Percentiles rank a stretch among this genome's conserved stretches.
These are phyloP conservation scores for Hydnum rufescens DNA, from an alignment of 768 basidiomycete species.

Conservation along the genomic window DNA sequence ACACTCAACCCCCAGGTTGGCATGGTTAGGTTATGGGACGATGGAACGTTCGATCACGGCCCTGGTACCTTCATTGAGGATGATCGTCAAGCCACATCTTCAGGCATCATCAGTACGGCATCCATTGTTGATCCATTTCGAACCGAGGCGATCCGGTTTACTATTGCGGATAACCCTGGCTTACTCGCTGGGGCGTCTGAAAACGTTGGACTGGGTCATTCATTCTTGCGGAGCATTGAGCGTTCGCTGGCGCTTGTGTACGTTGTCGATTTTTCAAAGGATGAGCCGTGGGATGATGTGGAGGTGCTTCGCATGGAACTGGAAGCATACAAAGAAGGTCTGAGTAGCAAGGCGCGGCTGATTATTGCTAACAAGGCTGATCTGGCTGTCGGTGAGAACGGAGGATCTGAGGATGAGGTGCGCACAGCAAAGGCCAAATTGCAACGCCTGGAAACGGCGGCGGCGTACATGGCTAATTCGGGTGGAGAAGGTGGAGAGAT, in stretches of 20 bases:
- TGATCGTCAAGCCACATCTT: slow-evolving; percentile 2
- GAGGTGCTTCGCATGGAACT: slow-evolving; percentile 57
- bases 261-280: slow-evolving; percentile 69
- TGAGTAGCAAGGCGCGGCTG: slow-evolving; percentile 56
- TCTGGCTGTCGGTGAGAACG: slow-evolving; percentile 27
- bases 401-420: slow-evolving; percentile 22
- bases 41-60: slow-evolving; percentile 48
- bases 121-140: slow-evolving; percentile 10
- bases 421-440: slow-evolving; percentile 38
- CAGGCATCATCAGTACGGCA: slow-evolving; percentile 12
- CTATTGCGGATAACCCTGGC: slow-evolving; percentile 93
- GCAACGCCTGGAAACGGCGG: slow-evolving; percentile 29
- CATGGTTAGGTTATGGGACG: slow-evolving; percentile 64
- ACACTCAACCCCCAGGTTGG: slow-evolving; percentile 89
- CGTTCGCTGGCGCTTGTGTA: slow-evolving; percentile 78
- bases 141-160: slow-evolving; percentile 70
- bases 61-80: slow-evolving; percentile 28
- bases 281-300: slow-evolving; percentile 63
- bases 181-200: slow-evolving; percentile 68
- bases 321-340: slow-evolving; percentile 57
- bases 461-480: slow-evolving; percentile 4
- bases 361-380: slow-evolving; percentile 96
- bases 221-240: slow-evolving; percentile 84
- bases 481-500: slow-evolving; percentile 24
- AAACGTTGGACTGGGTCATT: slow-evolving; percentile 83